Evolutionary conservation across 345 rosid species (phyloP), one percentile per base, ranked within the genome.

Genomic region (Hypericum perforatum): DNA sequence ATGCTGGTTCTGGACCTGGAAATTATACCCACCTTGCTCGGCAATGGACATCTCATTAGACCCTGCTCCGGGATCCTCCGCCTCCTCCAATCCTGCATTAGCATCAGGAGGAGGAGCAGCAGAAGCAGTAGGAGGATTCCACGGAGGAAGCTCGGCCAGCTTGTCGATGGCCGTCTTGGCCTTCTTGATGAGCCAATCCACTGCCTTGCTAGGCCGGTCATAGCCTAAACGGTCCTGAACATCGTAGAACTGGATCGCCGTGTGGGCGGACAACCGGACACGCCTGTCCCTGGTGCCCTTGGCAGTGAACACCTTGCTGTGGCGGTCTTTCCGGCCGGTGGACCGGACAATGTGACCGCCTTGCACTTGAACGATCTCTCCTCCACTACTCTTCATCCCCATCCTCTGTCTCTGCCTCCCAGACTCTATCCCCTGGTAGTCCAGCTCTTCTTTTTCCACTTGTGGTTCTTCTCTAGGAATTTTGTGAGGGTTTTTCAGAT

Each of bases 181-280:
- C 62, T 86, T 83, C 62, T 70, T 78, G 57, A 87, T 87, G 48
- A 87, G 85, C 96, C 96, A 87, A 44, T 87, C 96, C 7, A 87
- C 89, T 10, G 96, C 94, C 68, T 84, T 87, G 64, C 96, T 84
- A 16, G 95, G 95, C 39, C 92, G 68, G 73, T 86, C 92, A 39
- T 77, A 86, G 50, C 92, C 92, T 46, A 87, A 68, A 64, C 96
- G 73, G 76, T 80, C 96, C 74, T 87, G 90, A 58, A 84, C 94
- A 63, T 84, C 95, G 65, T 83, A 86, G 66, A 86, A 86, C 51
- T 86, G 92, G 55, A 86, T 86, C 0, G 95, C 95, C 0, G 95
- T 86, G 61, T 83, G 86, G n/a, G 91, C 95, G 6, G 95, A 73
- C 41, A 86, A 63, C 53, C 95, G 64, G 43, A 86, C 92, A 63